Percentiles rank a stretch among this genome's conserved stretches.
These are phyloP conservation scores for Linum usitatissimum DNA, from an alignment of 345 rosid species.

Conservation along the genomic window DNA sequence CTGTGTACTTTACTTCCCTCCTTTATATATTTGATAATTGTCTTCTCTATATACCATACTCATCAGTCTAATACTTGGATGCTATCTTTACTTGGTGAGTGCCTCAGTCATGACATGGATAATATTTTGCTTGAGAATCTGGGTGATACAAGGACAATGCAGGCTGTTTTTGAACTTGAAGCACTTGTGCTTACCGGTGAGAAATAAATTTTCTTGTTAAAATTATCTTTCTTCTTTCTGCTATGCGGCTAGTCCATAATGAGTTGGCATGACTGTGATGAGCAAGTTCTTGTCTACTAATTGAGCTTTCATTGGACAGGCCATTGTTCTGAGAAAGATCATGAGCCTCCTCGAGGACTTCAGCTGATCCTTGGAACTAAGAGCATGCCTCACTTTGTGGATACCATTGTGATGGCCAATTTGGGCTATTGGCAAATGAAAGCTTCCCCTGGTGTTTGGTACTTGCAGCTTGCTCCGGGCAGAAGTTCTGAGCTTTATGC, in stretches of 20 bases:
- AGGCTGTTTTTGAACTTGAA: slow-evolving; percentile 96
- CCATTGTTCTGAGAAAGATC: slow-evolving; percentile 96
- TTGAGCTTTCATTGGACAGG: slow-evolving; percentile 28
- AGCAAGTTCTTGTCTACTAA: neutral
- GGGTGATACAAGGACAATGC: slow-evolving; percentile 92
- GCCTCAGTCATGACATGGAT: slow-evolving; percentile 83
- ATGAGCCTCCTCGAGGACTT: slow-evolving; percentile 94
- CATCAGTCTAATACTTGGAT: neutral
- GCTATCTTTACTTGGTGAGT: slow-evolving; percentile 8
- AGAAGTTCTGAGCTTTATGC: slow-evolving; percentile 83
- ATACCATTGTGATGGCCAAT: slow-evolving; percentile 98
- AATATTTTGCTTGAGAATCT: slow-evolving; percentile 97
- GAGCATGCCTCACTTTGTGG: slow-evolving; percentile 82
- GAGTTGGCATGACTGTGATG: neutral
- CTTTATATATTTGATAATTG: slow-evolving; percentile 1
- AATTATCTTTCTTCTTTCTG: neutral
- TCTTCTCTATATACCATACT: slow-evolving; percentile 5
- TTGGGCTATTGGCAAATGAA: slow-evolving; percentile 99
- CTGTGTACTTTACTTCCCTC: slow-evolving; percentile 58
- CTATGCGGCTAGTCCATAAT: neutral
- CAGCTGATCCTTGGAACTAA: slow-evolving; percentile 97
- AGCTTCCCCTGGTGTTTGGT: slow-evolving; percentile 98
- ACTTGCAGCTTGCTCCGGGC: slow-evolving; percentile 94
- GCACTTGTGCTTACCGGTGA: slow-evolving; percentile 95
- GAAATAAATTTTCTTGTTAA: slow-evolving; percentile 12